Evolutionary conservation across 257 asterid species (phyloP), one percentile per base, ranked within the genome.

Genomic region (Jacaranda copaia): DNA sequence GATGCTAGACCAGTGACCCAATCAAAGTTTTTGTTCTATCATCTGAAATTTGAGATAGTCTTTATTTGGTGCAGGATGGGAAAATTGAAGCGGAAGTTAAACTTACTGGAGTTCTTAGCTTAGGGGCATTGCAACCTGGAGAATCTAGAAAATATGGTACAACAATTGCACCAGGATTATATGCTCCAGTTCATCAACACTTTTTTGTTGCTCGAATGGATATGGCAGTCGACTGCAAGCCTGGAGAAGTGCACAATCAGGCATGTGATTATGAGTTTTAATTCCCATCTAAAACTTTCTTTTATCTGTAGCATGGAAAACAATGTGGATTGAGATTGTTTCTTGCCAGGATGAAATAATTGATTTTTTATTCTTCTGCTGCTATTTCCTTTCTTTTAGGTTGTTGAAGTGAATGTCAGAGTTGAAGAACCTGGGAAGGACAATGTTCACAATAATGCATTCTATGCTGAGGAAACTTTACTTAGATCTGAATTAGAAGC

Each of bases 181-280:
- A 95, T 82, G 99, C 98, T 42, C 99, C 99, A 19, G 96, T 96
- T 52, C 99, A 96, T 87, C 99, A 96, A 72, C 97, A 96, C 84
- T 96, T 96, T 81, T 93, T 96, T 79, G 98, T 96, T 79, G 97
- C 98, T 72, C 98, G 99, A 52, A 87, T 96, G 98, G 97, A 96
- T 82, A 96, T 96, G 98, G 83, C 97, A 14, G 97, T 96, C 40
- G 99, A 96, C 81, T 90, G 93, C 75, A 96, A 88, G 73, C 95
- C 99, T 75, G 99, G 96, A 66, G 99, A 96, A 85, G 87, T 86
- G 73, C 90, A 89, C 86, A 96, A 93, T 84, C 99, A 96, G 96
- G 99, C 91, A 83, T 42, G 38, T 67, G 39, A n/a, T 69, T 14
- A 14, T 35, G 4, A 60, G 40, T 51, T 64, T 32, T 36, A 25